phyloP scores from a whole-genome alignment of 2,329 filamentous ascomycete genomes.

The Neofusicoccum cordaticola region DNA sequence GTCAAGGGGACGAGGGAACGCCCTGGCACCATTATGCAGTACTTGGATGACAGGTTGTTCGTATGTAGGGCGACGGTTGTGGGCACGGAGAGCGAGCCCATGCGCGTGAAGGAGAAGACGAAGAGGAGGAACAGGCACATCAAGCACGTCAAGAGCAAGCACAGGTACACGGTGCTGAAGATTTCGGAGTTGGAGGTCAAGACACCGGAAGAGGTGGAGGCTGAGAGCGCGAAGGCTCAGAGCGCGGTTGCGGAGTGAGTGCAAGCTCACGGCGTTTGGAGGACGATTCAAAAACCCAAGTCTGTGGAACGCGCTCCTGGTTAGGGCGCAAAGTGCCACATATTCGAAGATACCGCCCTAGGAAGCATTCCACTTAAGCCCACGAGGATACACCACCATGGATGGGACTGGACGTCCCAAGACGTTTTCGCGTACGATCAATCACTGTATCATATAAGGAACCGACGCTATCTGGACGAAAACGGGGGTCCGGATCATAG shows the following conservation, averaged over 20 bases:
- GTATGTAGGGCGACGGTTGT: constrained; percentile 82
- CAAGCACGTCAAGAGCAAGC: constrained; percentile 82
- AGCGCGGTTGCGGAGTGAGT: neutral
- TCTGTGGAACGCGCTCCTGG: too few relatives aligned
- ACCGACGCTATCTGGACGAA: neutral
- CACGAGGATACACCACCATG: neutral
- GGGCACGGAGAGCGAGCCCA: constrained; percentile 71
- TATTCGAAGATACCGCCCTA: neutral
- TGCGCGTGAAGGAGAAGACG: constrained; percentile 55
- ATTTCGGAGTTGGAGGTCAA: constrained; percentile 77
- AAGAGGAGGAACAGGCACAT: constrained; percentile 65
- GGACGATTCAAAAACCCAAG: too few relatives aligned
- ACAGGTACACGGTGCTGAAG: constrained; percentile 79
- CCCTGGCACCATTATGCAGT: constrained; percentile 44
- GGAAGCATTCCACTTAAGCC: neutral
- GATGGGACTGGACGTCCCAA: neutral
- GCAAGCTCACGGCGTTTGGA: too few relatives aligned
- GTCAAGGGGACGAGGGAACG: constrained; percentile 31
- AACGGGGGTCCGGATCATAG: neutral
- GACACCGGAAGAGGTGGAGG: constrained; percentile 53
- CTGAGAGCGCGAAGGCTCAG: constrained; percentile 30
- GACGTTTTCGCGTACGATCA: neutral
- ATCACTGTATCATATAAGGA: neutral
- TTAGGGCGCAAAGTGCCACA: too few relatives aligned
- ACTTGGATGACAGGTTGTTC: constrained; percentile 78